phyloP scores from a whole-genome alignment of 495 filamentous ascomycete species.

The Tetracladium setigerum region DNA sequence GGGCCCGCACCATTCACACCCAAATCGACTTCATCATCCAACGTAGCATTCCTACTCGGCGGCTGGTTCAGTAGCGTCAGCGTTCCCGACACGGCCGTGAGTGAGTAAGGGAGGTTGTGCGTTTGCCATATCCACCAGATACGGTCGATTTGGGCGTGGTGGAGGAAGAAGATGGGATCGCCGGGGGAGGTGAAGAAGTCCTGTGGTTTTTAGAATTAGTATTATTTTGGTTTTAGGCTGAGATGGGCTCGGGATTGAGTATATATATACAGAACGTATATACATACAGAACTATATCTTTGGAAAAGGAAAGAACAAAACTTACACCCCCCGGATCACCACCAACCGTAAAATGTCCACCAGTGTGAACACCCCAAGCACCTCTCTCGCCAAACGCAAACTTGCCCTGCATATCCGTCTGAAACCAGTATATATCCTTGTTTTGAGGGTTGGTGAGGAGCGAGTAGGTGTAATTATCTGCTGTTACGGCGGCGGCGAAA shows the following conservation, averaged over 20 bases:
- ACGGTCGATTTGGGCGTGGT: constrained; percentile 64
- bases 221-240: constrained; percentile 18
- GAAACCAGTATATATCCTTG: constrained; percentile 6
- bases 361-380: constrained; percentile 8
- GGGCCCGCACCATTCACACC: neutral
- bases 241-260: too few species aligned
- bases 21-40: constrained; percentile 9
- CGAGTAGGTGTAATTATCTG: constrained; percentile 1
- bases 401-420: constrained; percentile 4
- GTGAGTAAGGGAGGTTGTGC: constrained; percentile 38
- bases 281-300: too few species aligned
- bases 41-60: constrained; percentile 27
- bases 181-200: constrained; percentile 52
- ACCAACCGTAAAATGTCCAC: constrained; percentile 13
- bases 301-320: neutral
- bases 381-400: neutral
- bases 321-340: constrained; percentile 15
- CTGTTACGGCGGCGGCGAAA: constrained; percentile 6
- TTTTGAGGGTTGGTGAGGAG: constrained; percentile 3
- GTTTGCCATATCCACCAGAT: constrained; percentile 68
- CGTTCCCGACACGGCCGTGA: constrained; percentile 41
- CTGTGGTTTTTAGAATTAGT: constrained; percentile 42
- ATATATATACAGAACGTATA: too few species aligned
- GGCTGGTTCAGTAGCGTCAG: constrained; percentile 44
- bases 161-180: constrained; percentile 62